These are phyloP conservation scores for Corchorus olitorius DNA, from an alignment of 345 rosid genomes.

Conservation along the genomic window DNA sequence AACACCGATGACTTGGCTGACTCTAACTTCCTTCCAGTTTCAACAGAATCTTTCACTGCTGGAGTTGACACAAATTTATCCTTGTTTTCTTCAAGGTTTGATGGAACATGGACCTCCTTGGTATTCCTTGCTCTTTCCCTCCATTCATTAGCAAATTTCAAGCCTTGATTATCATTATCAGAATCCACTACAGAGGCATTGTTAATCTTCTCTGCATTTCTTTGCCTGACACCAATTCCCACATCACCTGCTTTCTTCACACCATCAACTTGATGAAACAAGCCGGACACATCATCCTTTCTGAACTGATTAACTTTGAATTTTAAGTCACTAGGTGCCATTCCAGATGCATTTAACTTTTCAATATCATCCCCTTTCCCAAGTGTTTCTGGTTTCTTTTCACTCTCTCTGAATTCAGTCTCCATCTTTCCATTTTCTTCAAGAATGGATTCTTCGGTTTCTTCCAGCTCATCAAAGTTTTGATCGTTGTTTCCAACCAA, in stretches of 20 bases:
- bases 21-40: conserved; percentile 37
- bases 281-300: conserved; percentile 26
- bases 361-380: conserved; percentile 22
- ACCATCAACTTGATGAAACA: conserved; percentile 22
- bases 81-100: conserved; percentile 37
- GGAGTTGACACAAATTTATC: conserved; percentile 43
- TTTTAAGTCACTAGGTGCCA: conserved; percentile 22
- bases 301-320: conserved; percentile 16
- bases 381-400: conserved; percentile 34
- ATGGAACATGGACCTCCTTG: conserved; percentile 28
- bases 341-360: conserved; percentile 24
- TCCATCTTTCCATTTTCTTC: conserved; percentile 31
- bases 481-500: conserved; percentile 32
- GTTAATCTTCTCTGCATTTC: conserved; percentile 31
- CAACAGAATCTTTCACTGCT: conserved; percentile 35
- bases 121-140: conserved; percentile 33
- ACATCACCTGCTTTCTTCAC: conserved; percentile 26
- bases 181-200: conserved; percentile 26
- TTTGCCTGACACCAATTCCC: conserved; percentile 31
- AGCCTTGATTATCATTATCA: conserved; percentile 37
- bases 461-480: conserved; percentile 30
- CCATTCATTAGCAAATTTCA: conserved; percentile 33
- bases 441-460: conserved; percentile 27
- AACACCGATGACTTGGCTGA: conserved; percentile 29
- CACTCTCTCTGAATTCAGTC: conserved; percentile 27